Conservation (phyloP, 2,329 filamentous ascomycete genomes). For the Thermochaetoides dissita region DNA sequence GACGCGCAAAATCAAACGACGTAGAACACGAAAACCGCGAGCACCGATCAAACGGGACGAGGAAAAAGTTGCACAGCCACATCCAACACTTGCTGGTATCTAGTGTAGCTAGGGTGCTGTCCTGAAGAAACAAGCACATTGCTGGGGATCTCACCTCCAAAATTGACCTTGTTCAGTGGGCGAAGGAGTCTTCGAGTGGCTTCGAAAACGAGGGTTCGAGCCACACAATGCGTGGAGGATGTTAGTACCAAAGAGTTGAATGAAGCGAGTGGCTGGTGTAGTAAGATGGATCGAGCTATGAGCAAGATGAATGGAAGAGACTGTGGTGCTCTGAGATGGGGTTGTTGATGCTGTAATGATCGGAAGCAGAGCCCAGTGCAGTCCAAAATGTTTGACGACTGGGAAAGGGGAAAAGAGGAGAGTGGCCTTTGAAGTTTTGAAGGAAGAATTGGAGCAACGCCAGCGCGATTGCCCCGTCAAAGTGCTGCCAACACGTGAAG, state of each 20-base stretch:
- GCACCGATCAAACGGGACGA: no score
- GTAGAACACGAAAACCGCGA: no score
- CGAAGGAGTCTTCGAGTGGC: conserved; percentile 6
- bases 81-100: no score
- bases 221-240: conserved; percentile 24
- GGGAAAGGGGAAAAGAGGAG: conserved; percentile 3
- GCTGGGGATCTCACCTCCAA: conserved; percentile 13
- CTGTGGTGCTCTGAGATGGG: conserved; percentile 26
- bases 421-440: conserved; percentile 3
- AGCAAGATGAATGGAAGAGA: conserved; percentile 41
- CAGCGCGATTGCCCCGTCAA: no score
- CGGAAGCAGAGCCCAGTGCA: conserved; percentile 14
- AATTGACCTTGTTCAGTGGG: conserved; percentile 4
- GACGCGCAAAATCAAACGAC: no score
- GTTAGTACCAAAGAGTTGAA: conserved; percentile 39
- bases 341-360: conserved; percentile 33
- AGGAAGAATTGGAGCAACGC: no score
- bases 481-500: no score
- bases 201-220: conserved; percentile 16
- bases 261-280: conserved; percentile 21
- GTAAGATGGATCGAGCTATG: conserved; percentile 47
- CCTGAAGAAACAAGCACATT: no score
- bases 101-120: no score
- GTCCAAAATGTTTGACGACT: conserved; percentile 4
- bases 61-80: not conserved